These are phyloP conservation scores for Polygonum maritimum DNA, from an alignment of 148 eudicot species.

Conservation along the genomic window DNA sequence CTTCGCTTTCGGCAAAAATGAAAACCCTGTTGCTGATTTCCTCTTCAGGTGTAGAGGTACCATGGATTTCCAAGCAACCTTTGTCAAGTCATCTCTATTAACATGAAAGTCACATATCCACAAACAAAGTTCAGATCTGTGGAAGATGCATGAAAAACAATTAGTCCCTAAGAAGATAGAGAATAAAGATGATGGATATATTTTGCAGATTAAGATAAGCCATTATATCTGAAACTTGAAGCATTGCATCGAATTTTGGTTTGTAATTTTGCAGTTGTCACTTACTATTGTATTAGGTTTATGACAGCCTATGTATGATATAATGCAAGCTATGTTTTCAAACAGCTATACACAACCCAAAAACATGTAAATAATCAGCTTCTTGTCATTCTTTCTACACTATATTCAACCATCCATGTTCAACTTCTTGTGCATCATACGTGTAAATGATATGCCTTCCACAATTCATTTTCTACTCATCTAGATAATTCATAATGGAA, in stretches of 20 bases:
- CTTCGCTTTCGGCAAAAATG: conserved; percentile 49
- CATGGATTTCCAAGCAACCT: conserved; percentile 40
- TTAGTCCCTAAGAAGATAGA: background rate
- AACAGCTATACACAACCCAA: background rate
- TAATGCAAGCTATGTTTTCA: background rate
- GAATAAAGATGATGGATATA: background rate
- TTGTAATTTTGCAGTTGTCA: too few species aligned
- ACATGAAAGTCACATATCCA: background rate
- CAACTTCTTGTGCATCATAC: too few species aligned
- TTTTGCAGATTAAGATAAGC: background rate
- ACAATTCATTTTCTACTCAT: too few species aligned
- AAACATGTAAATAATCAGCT: background rate
- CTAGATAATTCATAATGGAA: background rate
- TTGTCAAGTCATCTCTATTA: background rate
- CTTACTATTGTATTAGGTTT: too few species aligned
- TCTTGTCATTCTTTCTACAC: background rate
- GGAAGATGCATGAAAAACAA: background rate
- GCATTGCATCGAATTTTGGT: background rate
- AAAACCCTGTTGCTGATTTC: conserved; percentile 54
- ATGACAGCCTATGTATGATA: background rate
- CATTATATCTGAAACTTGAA: background rate
- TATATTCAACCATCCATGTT: background rate
- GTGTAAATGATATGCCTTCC: too few species aligned
- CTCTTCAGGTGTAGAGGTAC: conserved; percentile 45
- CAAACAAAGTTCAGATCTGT: background rate